Conservation (phyloP, 2,329 filamentous ascomycete genomes). For the Ascochyta koolunga region DNA sequence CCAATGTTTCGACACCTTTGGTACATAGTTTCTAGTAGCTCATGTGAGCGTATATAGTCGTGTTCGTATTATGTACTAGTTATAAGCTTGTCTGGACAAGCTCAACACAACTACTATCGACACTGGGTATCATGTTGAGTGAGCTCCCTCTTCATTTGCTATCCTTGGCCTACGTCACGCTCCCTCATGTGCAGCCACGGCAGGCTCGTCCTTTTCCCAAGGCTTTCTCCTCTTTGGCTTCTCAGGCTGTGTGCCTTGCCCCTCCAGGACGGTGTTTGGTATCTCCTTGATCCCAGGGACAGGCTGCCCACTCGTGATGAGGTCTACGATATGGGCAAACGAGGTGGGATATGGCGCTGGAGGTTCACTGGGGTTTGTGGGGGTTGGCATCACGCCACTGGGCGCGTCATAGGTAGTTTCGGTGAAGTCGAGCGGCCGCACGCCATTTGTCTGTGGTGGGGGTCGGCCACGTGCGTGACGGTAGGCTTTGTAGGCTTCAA, state of each 20-base stretch:
- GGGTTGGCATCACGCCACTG: slow-evolving; percentile 30
- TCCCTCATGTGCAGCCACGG: background rate
- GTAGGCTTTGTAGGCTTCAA: slow-evolving; percentile 71
- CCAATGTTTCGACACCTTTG: slow-evolving; percentile 25
- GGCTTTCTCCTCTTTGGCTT: slow-evolving; percentile 68
- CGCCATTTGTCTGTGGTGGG: slow-evolving; percentile 26
- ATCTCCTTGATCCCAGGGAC: slow-evolving; percentile 89
- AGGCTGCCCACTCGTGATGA: slow-evolving; percentile 80
- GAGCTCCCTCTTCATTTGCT: background rate
- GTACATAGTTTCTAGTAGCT: slow-evolving; percentile 2
- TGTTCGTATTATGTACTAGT: background rate
- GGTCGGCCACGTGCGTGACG: slow-evolving; percentile 45
- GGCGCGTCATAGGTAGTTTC: slow-evolving; percentile 16
- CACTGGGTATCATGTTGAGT: slow-evolving; percentile 1
- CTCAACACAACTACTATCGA: background rate
- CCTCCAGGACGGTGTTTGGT: slow-evolving; percentile 76
- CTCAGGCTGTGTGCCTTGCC: slow-evolving; percentile 66
- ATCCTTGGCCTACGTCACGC: background rate
- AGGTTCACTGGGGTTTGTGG: slow-evolving; percentile 33
- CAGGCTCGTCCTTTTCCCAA: slow-evolving; percentile 72
- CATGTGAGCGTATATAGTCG: background rate
- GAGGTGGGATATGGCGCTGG: slow-evolving; percentile 78
- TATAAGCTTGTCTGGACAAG: slow-evolving; percentile 13
- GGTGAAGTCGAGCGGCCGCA: slow-evolving; percentile 13
- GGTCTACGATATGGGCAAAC: slow-evolving; percentile 84